These are phyloP conservation scores for Histomonas meleagridis DNA, from an alignment of 208 protist genomes.

Conservation along the genomic window DNA sequence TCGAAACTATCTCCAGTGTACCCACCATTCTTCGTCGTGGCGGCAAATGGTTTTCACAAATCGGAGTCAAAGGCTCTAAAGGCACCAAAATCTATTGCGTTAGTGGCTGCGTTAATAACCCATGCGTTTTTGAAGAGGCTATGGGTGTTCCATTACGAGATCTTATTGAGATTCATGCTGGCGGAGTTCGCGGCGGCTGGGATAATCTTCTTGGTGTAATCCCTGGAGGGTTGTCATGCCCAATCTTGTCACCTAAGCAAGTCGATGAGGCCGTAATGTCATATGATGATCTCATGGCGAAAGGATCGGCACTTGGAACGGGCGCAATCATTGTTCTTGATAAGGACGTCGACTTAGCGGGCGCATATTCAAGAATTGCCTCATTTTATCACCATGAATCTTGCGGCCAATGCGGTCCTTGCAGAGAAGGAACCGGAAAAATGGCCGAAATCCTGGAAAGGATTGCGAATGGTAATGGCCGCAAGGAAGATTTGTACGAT, in stretches of 20 bases:
- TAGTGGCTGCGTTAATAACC: constrained; percentile 91
- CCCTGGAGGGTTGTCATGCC: constrained; percentile 85
- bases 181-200: constrained; percentile 88
- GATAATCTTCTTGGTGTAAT: constrained; percentile 90
- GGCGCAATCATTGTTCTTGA: constrained; percentile 94
- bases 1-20: constrained; percentile 71
- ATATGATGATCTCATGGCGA: constrained; percentile 80
- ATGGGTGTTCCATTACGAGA: constrained; percentile 85
- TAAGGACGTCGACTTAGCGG: constrained; percentile 73
- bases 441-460: constrained; percentile 86
- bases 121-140: constrained; percentile 83
- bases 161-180: constrained; percentile 64
- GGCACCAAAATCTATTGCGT: constrained; percentile 92
- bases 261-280: constrained; percentile 90
- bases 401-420: constrained; percentile 92
- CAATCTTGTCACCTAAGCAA: constrained; percentile 75
- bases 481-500: constrained; percentile 86
- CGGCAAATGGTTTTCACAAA: constrained; percentile 75
- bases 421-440: constrained; percentile 83
- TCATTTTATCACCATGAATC: constrained; percentile 89
- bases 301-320: constrained; percentile 83
- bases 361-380: constrained; percentile 49
- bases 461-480: constrained; percentile 81
- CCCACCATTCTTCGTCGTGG: constrained; percentile 56
- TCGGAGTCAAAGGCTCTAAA: constrained; percentile 83